These are phyloP conservation scores for Cyclotella atomus DNA, from an alignment of 108 stramenopile species.

Conservation along the genomic window DNA sequence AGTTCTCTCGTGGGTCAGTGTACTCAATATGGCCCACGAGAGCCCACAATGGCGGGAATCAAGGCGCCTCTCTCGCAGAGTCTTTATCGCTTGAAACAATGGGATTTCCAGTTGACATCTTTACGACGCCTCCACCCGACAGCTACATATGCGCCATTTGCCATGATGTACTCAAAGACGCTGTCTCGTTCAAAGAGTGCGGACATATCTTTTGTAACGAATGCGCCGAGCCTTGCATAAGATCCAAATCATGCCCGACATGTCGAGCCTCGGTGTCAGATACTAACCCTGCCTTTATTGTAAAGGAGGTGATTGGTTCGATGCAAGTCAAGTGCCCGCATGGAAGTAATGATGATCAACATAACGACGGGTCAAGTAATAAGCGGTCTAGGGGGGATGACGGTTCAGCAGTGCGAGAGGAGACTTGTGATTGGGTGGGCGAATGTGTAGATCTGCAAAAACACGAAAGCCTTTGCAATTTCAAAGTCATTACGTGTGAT, in stretches of 20 bases:
- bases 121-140: not conserved
- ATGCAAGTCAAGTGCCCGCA: constrained; percentile 1
- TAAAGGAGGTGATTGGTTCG: not conserved
- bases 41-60: too few relatives aligned
- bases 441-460: not conserved
- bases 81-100: too few relatives aligned
- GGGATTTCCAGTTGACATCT: not conserved
- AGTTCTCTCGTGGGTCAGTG: too few relatives aligned
- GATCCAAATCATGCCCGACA: not conserved
- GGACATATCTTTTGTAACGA: constrained; percentile 6
- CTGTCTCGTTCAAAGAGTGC: not conserved
- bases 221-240: not conserved
- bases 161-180: not conserved
- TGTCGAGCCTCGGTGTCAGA: not conserved
- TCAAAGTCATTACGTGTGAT: not conserved
- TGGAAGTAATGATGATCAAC: not conserved
- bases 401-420: not conserved
- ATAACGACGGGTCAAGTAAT: too few relatives aligned
- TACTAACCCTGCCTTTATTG: not conserved
- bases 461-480: not conserved
- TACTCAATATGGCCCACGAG: too few relatives aligned
- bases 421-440: not conserved
- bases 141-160: constrained; percentile 1
- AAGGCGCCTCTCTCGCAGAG: too few relatives aligned
- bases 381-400: not conserved